Percentiles rank a stretch among this genome's conserved stretches.
Evolutionary conservation across 306 rosid species (phyloP).

Genomic region (Cicer cuneatum): DNA sequence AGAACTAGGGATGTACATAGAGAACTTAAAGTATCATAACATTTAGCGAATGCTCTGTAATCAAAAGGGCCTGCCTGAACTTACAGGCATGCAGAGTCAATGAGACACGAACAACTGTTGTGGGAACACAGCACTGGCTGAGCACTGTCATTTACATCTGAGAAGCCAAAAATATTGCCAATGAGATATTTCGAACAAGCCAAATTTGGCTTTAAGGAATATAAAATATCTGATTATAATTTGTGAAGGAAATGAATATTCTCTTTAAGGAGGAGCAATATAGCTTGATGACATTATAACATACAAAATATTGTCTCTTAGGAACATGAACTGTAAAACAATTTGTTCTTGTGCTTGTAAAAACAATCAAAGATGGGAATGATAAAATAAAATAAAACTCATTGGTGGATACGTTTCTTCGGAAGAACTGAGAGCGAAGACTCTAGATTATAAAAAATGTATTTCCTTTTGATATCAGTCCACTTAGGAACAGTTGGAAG

Average conservation of each 20-base stretch:
- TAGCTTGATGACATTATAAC: constrained; percentile 15
- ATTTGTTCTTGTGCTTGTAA: constrained; percentile 9
- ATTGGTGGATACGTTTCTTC: constrained; percentile 67
- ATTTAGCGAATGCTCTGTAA: constrained; percentile 24
- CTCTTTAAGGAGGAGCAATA: constrained; percentile 11
- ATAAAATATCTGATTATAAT: constrained; percentile 66
- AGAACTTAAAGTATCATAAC: constrained; percentile 1
- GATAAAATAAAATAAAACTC: constrained; percentile 20
- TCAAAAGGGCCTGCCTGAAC: constrained; percentile 41
- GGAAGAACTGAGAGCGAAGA: constrained; percentile 60
- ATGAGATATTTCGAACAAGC: constrained; percentile 57
- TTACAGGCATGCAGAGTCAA: constrained; percentile 69
- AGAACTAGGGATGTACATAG: constrained; percentile 17
- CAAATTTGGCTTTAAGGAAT: constrained; percentile 64
- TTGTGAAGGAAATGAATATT: constrained; percentile 53
- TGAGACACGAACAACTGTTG: constrained; percentile 47
- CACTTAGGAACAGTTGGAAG: constrained; percentile 49
- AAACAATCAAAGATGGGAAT: constrained; percentile 22
- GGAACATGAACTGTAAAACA: constrained; percentile 14
- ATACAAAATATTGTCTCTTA: constrained; percentile 33
- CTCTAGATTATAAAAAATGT: constrained; percentile 63
- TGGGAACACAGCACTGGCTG: constrained; percentile 50
- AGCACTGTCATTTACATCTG: constrained; percentile 43
- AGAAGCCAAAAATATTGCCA: constrained; percentile 65
- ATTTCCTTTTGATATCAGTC: constrained; percentile 59